Conservation (phyloP, 2,329 filamentous ascomycete species). For the Aspergillus uvarum region DNA sequence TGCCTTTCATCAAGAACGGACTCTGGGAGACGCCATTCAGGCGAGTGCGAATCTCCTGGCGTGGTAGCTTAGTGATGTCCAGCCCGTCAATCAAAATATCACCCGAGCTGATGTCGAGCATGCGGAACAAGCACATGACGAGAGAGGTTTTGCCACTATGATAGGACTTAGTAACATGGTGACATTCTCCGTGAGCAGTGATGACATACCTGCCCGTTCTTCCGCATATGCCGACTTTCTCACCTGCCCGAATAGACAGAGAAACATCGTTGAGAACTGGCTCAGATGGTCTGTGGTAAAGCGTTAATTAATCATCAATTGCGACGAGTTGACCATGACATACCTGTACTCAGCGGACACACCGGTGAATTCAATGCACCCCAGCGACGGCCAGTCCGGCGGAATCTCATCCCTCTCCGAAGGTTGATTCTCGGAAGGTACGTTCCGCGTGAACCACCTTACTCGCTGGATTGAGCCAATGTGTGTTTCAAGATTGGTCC, state of each 20-base stretch:
- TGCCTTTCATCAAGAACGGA: slow-evolving; percentile 44
- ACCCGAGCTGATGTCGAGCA: slow-evolving; percentile 43
- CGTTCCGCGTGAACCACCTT: slow-evolving; percentile 52
- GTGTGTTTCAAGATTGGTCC: slow-evolving; percentile 59
- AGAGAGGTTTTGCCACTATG: slow-evolving; percentile 46
- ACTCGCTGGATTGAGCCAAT: slow-evolving; percentile 58
- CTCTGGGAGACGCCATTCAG: slow-evolving; percentile 49
- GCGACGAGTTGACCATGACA: background rate
- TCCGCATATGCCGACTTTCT: slow-evolving; percentile 45
- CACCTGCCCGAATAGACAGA: slow-evolving; percentile 44
- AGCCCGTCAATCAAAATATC: slow-evolving; percentile 45
- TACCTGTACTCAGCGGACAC: slow-evolving; percentile 49
- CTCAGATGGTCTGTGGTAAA: slow-evolving; percentile 24
- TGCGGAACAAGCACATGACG: slow-evolving; percentile 43
- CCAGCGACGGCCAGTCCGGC: slow-evolving; percentile 45
- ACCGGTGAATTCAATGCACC: slow-evolving; percentile 45
- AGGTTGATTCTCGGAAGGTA: slow-evolving; percentile 45
- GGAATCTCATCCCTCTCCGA: slow-evolving; percentile 43
- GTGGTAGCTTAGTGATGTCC: slow-evolving; percentile 41
- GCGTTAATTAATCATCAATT: background rate
- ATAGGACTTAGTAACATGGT: slow-evolving; percentile 1
- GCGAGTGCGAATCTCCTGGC: slow-evolving; percentile 40
- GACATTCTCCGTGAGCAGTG: background rate
- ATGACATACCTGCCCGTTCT: slow-evolving; percentile 38
- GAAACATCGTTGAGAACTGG: slow-evolving; percentile 49